Base-by-base conservation (phyloP, 768 basidiomycete species). In the Panaeolus cyanescens region DNA sequence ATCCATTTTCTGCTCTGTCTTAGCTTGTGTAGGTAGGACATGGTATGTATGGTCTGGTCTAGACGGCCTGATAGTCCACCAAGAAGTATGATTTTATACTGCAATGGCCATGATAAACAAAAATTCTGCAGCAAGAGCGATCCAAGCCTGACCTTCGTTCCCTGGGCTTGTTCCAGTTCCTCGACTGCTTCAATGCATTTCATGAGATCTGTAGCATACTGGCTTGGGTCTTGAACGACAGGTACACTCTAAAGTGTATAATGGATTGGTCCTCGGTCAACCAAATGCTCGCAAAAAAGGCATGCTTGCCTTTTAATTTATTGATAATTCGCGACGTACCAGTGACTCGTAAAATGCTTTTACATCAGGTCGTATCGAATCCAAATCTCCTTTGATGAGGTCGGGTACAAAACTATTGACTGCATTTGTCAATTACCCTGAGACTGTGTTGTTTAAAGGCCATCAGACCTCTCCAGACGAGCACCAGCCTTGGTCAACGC, bases 191-290 rank as follows among this genome's bases (percentile, higher is more conserved):
- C 50, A 2, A 99, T 75, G 68, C 95, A 99, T 75, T 99, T 99
- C 90, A 93, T 94, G 60, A 99, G 82, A 72, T 99, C 97, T 0
- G 96, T 99, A n/a, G 93, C 84, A 69, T 93, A 74, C 70, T 94
- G 89, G 70, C 91, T 86, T 0, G 76, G 64, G 67, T 97, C 96
- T 56, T 85, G 74, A 0, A 86, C 69, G 34, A 96, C 76, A 0
- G 74, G 70, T 2, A 97, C 91, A 32, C 84, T 88, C 93, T 95
- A 37, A n/a, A 63, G 19, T 33, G 22, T 55, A 56, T 33, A 5
- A 28, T 20, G 19, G 45, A 20, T 28, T 13, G 30, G 7, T 6
- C 12, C 25, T 25, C 4, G 25, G 22, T 50, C 45, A 50, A 28
- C 45, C 3, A 50, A 12, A 10, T 12, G 4, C 45, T 10, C 19